These are phyloP conservation scores for Nakazawaea holstii DNA, from an alignment of 805 yeast species.

Conservation along the genomic window DNA sequence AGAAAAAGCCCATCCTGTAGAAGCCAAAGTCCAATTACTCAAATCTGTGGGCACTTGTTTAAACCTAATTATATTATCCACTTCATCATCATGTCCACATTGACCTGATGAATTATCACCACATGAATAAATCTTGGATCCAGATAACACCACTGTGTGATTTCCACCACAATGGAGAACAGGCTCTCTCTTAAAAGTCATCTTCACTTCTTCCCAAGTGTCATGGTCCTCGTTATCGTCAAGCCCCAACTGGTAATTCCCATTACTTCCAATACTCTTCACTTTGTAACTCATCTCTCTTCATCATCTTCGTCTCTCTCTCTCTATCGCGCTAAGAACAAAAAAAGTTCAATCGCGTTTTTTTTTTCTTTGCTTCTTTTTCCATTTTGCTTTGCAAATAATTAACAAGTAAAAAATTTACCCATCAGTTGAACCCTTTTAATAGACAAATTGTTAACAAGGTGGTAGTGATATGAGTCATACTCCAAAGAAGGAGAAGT, in stretches of 20 bases:
- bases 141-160: constrained; percentile 60
- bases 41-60: constrained; percentile 14
- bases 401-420: no score
- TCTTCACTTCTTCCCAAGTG: constrained; percentile 16
- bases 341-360: not conserved
- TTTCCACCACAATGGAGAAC: constrained; percentile 77
- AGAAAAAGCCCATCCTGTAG: constrained; percentile 81
- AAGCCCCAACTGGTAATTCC: constrained; percentile 68
- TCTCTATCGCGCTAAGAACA: not conserved
- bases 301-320: not conserved
- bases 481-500: constrained; percentile 20
- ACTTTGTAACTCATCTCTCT: constrained; percentile 20
- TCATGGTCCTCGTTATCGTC: constrained; percentile 44
- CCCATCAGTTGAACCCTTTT: no score
- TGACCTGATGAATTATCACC: constrained; percentile 62
- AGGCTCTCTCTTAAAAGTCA: constrained; percentile 20
- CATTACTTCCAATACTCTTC: constrained; percentile 80
- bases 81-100: constrained; percentile 30
- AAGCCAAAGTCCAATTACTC: constrained; percentile 37
- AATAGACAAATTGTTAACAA: no score
- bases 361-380: not conserved
- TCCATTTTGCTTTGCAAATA: not conserved
- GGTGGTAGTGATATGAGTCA: not conserved
- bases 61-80: not conserved
- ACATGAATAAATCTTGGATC: constrained; percentile 48